Percentiles rank a stretch among this genome's conserved stretches.
phyloP scores from a whole-genome alignment of 2,329 filamentous ascomycete genomes.

The Colletotrichum endophyticum region DNA sequence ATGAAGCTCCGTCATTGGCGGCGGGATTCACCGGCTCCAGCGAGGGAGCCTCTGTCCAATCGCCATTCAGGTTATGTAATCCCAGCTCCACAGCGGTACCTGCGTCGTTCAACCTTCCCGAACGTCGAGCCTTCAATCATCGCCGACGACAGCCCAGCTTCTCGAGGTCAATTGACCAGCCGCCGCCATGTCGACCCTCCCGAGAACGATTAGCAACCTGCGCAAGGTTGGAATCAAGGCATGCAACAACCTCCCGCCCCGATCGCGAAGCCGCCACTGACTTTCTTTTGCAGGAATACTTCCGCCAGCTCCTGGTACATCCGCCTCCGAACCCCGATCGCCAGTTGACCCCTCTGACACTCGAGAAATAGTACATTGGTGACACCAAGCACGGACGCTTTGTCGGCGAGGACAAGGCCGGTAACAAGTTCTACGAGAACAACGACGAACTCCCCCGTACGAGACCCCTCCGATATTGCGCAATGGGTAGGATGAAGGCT shows the following conservation, averaged over 20 bases:
- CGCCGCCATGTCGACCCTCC: slow-evolving; percentile 84
- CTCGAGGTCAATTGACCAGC: slow-evolving; percentile 35
- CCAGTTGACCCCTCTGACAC: slow-evolving; percentile 20
- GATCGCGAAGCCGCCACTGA: slow-evolving; percentile 8
- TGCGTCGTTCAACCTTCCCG: slow-evolving; percentile 11
- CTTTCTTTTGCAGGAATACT: slow-evolving; percentile 71
- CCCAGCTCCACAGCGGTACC: not conserved
- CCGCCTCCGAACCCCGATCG: slow-evolving; percentile 22
- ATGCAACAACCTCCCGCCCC: slow-evolving; percentile 25
- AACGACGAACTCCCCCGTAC: slow-evolving; percentile 88
- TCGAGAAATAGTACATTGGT: slow-evolving; percentile 62
- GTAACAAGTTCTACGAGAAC: slow-evolving; percentile 99
- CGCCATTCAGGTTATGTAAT: slow-evolving; percentile 12
- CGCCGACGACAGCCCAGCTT: slow-evolving; percentile 18
- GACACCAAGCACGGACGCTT: slow-evolving; percentile 94
- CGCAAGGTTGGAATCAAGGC: slow-evolving; percentile 90
- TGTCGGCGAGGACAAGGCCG: slow-evolving; percentile 85
- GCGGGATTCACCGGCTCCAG: slow-evolving; percentile 10
- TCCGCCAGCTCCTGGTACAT: slow-evolving; percentile 90
- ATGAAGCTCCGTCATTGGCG: slow-evolving; percentile 22
- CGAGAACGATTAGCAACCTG: slow-evolving; percentile 85
- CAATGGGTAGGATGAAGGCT: slow-evolving; percentile 6
- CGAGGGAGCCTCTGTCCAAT: slow-evolving; percentile 8
- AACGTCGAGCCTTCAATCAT: slow-evolving; percentile 19
- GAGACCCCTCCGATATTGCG: slow-evolving; percentile 32